These are phyloP conservation scores for Globisporangium ultimum DNA, from an alignment of 352 stramenopile species.

Conservation along the genomic window DNA sequence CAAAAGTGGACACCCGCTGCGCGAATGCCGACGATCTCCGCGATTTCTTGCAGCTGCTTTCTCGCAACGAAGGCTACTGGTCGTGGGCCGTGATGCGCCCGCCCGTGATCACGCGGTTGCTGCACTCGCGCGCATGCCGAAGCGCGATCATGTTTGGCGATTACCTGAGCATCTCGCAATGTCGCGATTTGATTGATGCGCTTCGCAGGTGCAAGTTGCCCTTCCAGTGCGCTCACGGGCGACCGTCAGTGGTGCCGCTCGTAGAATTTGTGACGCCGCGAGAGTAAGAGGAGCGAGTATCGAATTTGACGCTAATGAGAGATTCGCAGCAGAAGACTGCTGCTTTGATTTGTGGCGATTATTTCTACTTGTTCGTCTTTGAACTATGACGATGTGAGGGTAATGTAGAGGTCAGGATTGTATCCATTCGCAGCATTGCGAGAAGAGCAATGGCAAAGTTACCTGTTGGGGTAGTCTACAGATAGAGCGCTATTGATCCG, in stretches of 20 bases:
- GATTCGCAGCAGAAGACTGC: not conserved
- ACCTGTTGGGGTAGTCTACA: constrained; percentile 25
- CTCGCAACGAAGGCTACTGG: constrained; percentile 18
- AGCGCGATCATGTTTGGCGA: constrained; percentile 94
- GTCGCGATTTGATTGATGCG: constrained; percentile 60
- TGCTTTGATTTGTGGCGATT: not conserved
- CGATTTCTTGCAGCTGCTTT: constrained; percentile 78
- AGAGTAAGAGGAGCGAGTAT: not conserved
- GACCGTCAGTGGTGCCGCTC: constrained; percentile 87
- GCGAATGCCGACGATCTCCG: constrained; percentile 74
- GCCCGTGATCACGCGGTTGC: constrained; percentile 73
- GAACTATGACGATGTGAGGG: constrained; percentile 5
- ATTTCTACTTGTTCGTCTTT: constrained; percentile 11
- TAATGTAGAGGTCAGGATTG: too few relatives aligned
- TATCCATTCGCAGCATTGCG: not conserved
- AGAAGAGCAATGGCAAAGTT: not conserved
- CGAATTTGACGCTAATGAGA: not conserved
- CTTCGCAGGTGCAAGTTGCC: constrained; percentile 76
- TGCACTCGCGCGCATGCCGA: constrained; percentile 87
- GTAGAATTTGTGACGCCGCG: constrained; percentile 42
- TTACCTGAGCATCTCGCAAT: constrained; percentile 62
- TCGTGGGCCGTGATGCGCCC: constrained; percentile 37
- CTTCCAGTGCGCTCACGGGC: constrained; percentile 91
- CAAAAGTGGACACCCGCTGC: constrained; percentile 69
- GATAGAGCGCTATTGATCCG: constrained; percentile 57